Base-by-base conservation (phyloP, 305 asterid species). In the Fraxinus sp. region DNA sequence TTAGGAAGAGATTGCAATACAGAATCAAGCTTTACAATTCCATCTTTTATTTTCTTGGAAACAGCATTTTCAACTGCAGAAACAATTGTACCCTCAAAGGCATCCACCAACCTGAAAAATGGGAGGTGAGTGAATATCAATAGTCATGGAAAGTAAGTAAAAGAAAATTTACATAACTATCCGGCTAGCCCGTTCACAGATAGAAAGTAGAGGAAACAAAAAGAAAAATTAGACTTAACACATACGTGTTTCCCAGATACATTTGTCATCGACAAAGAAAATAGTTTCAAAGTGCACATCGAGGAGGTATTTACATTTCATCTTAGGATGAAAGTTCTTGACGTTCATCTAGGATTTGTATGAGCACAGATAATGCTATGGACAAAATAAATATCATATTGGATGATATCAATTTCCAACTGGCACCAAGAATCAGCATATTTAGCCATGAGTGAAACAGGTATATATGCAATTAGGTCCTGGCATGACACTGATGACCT, bases 61-160 rank as follows among this genome's bases (percentile, higher is more conserved):
- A 96, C 75, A 59, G 97, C 90, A 78, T 89, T 87, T 91, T 94
- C 99, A 85, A 96, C 91, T 4, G 97, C 89, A 78, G 97, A 88
- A 80, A 86, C 66, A 80, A 96, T 89, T 75, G 85, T 88, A 75
- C 77, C 91, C 85, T 80, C 90, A 84, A 96, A 94, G 81, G 98
- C 97, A 82, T 96, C 93, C 41, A 96, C 71, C 83, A 96, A 89
- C 85, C 99, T 96, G 92, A 62, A 85, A 86, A 84, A 75, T 3
- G 49, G 74, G 64, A 80, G 68, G 57, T 75, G 52, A 70, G 14
- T 28, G 20, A 70, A 70, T 11, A 70, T 5, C 11, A 30, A 28
- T 70, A 1, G 20, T 30, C 39, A 30, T 70, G 41, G 41, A 70
- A 70, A 70, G 75, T 30, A 71, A 30, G 76, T 71, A n/a, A 32